phyloP scores from a whole-genome alignment of 169 alveolate species.

The Plasmodium inui region DNA sequence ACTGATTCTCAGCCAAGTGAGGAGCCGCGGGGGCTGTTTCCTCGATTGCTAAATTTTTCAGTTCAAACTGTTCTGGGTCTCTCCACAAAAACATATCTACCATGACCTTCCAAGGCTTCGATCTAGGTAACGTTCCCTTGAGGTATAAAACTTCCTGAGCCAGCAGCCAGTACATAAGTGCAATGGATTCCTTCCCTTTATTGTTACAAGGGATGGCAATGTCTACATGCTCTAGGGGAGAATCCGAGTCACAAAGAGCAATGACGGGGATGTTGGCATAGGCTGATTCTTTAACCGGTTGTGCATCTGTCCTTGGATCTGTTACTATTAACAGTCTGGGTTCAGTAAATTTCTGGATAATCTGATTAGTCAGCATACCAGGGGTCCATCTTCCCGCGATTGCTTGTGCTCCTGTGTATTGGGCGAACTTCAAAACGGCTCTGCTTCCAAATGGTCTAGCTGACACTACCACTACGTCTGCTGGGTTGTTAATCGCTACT shows the following conservation, averaged over 20 bases:
- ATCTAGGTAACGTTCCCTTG: constrained; percentile 91
- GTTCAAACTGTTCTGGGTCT: constrained; percentile 92
- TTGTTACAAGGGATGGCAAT: constrained; percentile 99
- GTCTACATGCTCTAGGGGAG: constrained; percentile 97
- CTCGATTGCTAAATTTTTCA: constrained; percentile 77
- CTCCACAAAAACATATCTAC: constrained; percentile 96
- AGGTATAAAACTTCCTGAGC: constrained; percentile 98
- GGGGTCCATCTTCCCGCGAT: constrained; percentile 99
- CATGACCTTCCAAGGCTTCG: constrained; percentile 93
- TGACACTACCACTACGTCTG: constrained; percentile 97
- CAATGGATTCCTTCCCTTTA: constrained; percentile 97
- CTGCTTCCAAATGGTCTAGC: constrained; percentile 97
- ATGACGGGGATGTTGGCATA: constrained; percentile 98
- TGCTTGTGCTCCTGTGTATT: constrained; percentile 97
- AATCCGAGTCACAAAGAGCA: constrained; percentile 98
- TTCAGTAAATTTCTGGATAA: constrained; percentile 96
- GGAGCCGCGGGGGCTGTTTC: constrained; percentile 74
- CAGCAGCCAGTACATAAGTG: constrained; percentile 98
- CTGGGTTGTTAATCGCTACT: constrained; percentile 98
- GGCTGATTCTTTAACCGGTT: constrained; percentile 97
- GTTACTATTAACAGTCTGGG: constrained; percentile 98
- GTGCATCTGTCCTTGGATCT: constrained; percentile 98
- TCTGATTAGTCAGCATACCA: constrained; percentile 99
- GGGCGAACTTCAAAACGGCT: constrained; percentile 98
- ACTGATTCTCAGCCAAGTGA: constrained; percentile 58